These are phyloP conservation scores for Malus hybrid DNA, from an alignment of 331 rosid species.

Conservation along the genomic window DNA sequence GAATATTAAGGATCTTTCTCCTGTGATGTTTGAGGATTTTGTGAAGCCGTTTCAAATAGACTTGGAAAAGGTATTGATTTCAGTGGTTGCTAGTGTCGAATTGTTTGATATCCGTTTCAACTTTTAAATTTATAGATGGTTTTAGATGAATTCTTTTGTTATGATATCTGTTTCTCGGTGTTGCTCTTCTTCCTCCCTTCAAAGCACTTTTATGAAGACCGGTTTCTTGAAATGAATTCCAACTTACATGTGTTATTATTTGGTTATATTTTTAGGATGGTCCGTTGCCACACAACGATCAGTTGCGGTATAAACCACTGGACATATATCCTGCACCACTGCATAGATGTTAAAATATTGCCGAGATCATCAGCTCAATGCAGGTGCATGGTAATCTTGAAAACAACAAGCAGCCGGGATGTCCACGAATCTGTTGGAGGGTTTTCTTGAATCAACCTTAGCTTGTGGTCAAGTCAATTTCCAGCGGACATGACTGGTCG, in stretches of 20 bases:
- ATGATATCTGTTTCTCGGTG: neutral
- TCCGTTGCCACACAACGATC: constrained; percentile 58
- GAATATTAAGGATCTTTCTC: constrained; percentile 61
- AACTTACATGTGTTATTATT: neutral
- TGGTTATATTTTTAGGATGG: constrained; percentile 52
- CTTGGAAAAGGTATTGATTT: constrained; percentile 50
- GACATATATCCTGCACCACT: constrained; percentile 80
- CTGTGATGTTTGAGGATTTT: constrained; percentile 83
- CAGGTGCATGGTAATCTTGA: neutral
- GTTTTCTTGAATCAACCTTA: constrained; percentile 1
- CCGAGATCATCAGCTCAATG: constrained; percentile 7
- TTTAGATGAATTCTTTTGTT: neutral
- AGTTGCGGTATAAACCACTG: constrained; percentile 39
- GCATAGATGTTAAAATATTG: constrained; percentile 60
- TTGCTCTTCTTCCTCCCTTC: neutral
- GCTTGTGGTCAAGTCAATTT: neutral
- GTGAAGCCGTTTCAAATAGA: constrained; percentile 74
- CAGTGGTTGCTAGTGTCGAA: neutral
- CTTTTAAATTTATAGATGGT: neutral
- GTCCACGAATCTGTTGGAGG: neutral
- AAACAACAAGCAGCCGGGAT: neutral
- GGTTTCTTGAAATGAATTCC: neutral
- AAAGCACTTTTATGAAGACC: neutral
- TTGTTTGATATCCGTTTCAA: neutral
- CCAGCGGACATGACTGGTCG: neutral